Evolutionary conservation across 176 grass and related monocot species (phyloP), one percentile per base, ranked within the genome.

Genomic region (Pontederia crassipes): DNA sequence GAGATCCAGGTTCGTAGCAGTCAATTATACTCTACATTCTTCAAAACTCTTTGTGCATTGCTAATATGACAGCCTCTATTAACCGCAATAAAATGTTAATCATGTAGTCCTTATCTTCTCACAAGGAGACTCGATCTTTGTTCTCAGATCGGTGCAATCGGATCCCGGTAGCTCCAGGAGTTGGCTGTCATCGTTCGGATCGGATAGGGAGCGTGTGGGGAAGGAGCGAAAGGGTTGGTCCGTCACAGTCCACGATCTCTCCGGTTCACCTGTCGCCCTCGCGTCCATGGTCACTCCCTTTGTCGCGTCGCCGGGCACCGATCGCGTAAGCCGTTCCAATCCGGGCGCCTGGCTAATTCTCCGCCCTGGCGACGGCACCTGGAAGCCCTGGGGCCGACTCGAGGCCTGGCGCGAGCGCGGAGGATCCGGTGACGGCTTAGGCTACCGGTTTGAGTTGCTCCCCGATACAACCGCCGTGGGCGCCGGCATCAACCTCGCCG

Each of bases 191-290:
- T 68, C 52, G 8, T 82, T 83, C 48, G 78, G 78, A 66, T 74
- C 78, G 58, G 81, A 80, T 49, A 74, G 75, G 3, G 78, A 85
- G 29, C 63, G 48, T 4, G 8, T 70, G 35, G 79, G 45, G 11
- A 97, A 97, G 74, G 93, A 98, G 64, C 74, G 93, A 9, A 98
- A 98, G 71, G 93, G 93, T 13, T 98, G 93, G 93, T 98, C 93
- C 9, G 84, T 92, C 8, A 98, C 84, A n/a, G 87, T 98, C 45
- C 93, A 98, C 74, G 93, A 98, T 59, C 88, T 98, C 9, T 92
- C 88, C 4, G 93, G 93, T 2, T 92, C 93, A 2, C 84, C 93
- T 8, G 88, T 98, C 8, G 93, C 93, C 45, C 70, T 98, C 17
- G 93, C 93, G 0, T 98, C 93, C 40, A 98, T 98, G 93, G 82